Evolutionary conservation across 139 green algal species (phyloP).

Genomic region (Edaphochlamys debaryana): DNA sequence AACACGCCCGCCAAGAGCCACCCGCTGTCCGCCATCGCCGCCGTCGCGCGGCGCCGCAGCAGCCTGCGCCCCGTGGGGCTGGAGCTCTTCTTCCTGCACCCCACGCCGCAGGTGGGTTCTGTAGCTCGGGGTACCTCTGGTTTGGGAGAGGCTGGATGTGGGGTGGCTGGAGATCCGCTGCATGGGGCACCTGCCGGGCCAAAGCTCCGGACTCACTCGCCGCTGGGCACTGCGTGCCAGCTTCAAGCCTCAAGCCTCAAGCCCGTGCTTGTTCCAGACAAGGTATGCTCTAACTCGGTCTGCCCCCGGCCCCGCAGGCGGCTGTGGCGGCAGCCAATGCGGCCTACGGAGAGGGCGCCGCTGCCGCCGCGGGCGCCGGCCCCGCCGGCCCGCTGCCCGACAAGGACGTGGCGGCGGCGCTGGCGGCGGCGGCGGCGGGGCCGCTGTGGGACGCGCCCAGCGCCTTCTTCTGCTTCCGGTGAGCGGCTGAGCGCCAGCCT

Average conservation of each 20-base stretch:
- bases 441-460: conserved; percentile 74
- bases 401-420: background rate
- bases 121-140: background rate
- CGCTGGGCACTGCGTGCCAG: too few species aligned
- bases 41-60: conserved; percentile 75
- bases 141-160: background rate
- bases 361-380: background rate
- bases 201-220: too few species aligned
- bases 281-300: too few species aligned
- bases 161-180: too few species aligned
- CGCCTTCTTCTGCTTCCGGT: conserved; percentile 86
- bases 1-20: conserved; percentile 68
- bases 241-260: too few species aligned
- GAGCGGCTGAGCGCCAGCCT: too few species aligned
- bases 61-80: conserved; percentile 72
- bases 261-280: too few species aligned
- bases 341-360: background rate
- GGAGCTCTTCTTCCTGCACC: conserved; percentile 81
- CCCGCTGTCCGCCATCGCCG: conserved; percentile 76
- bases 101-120: background rate
- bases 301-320: background rate
- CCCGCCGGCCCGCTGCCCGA: background rate
- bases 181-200: too few species aligned
- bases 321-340: background rate
- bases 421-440: background rate